These are phyloP conservation scores for Sphagnum fallax DNA, from an alignment of 228 moss, liverwort and hornwort genomes.

Conservation along the genomic window DNA sequence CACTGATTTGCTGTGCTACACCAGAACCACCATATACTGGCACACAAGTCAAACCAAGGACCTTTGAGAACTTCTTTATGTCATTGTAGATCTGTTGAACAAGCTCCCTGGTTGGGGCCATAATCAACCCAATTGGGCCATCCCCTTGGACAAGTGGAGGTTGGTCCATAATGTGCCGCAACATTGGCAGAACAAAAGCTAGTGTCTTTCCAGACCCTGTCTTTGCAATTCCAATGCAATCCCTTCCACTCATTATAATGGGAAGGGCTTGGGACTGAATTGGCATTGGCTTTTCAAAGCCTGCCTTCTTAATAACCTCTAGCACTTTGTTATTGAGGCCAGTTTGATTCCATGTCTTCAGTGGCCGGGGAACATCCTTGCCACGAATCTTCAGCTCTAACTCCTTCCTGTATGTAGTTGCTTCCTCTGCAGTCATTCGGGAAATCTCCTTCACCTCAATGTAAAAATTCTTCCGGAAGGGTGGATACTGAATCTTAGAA, in stretches of 20 bases:
- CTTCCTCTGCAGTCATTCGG: conserved; percentile 79
- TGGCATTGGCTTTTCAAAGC: conserved; percentile 93
- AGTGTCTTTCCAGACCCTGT: conserved; percentile 98
- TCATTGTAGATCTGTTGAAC: conserved; percentile 96
- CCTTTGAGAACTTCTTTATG: conserved; percentile 80
- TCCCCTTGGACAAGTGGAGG: conserved; percentile 87
- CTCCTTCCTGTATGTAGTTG: conserved; percentile 62
- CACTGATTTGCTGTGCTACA: conserved; percentile 95
- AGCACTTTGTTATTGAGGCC: conserved; percentile 87
- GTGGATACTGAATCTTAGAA: conserved; percentile 79
- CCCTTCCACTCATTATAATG: conserved; percentile 94
- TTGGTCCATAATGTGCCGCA: conserved; percentile 97
- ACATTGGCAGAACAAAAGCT: conserved; percentile 94
- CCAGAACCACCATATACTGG: conserved; percentile 97
- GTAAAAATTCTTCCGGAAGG: conserved; percentile 89
- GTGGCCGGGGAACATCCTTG: conserved; percentile 85
- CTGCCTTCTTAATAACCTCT: conserved; percentile 83
- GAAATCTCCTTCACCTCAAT: conserved; percentile 98
- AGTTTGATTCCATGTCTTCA: conserved; percentile 99
- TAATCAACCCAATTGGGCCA: conserved; percentile 90
- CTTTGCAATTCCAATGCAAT: conserved; percentile 97
- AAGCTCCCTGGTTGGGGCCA: conserved; percentile 99
- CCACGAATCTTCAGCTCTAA: conserved; percentile 96
- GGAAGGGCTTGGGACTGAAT: conserved; percentile 96
- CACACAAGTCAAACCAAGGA: conserved; percentile 85